These are phyloP conservation scores for Aspergillus sp. DNA, from an alignment of 2,329 filamentous ascomycete genomes.

Conservation along the genomic window DNA sequence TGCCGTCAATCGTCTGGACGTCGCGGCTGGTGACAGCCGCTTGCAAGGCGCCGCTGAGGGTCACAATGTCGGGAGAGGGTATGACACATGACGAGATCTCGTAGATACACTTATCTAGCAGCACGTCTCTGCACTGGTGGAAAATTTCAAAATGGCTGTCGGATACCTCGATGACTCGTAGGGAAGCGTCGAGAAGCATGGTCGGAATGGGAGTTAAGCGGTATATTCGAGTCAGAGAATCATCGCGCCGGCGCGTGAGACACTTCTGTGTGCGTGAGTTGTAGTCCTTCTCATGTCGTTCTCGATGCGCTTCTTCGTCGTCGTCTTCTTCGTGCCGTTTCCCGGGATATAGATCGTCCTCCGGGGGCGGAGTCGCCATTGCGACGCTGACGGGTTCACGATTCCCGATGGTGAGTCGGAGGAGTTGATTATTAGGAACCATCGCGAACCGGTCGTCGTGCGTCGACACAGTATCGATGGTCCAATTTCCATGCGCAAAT, in stretches of 20 bases:
- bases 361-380: slow-evolving; percentile 20
- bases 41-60: slow-evolving; percentile 31
- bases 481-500: background rate
- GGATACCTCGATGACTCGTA: slow-evolving; percentile 39
- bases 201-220: slow-evolving; percentile 31
- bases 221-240: slow-evolving; percentile 19
- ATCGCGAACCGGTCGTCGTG: background rate
- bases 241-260: background rate
- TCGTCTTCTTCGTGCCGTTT: background rate
- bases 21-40: slow-evolving; percentile 30
- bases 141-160: slow-evolving; percentile 36
- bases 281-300: background rate
- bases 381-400: slow-evolving; percentile 11
- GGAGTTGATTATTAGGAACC: slow-evolving; percentile 13
- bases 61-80: slow-evolving; percentile 29
- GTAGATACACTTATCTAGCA: slow-evolving; percentile 33
- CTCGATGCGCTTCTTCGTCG: background rate
- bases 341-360: slow-evolving; percentile 8
- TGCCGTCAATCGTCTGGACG: slow-evolving; percentile 28
- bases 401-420: slow-evolving; percentile 17
- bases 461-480: background rate
- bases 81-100: slow-evolving; percentile 30
- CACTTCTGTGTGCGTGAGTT: background rate
- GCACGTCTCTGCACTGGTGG: slow-evolving; percentile 24
- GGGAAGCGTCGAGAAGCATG: slow-evolving; percentile 30